Percentiles rank a stretch among this genome's conserved stretches.
Evolutionary conservation across 2,329 filamentous ascomycete species (phyloP).

Genomic region (Aphanocladium album): DNA sequence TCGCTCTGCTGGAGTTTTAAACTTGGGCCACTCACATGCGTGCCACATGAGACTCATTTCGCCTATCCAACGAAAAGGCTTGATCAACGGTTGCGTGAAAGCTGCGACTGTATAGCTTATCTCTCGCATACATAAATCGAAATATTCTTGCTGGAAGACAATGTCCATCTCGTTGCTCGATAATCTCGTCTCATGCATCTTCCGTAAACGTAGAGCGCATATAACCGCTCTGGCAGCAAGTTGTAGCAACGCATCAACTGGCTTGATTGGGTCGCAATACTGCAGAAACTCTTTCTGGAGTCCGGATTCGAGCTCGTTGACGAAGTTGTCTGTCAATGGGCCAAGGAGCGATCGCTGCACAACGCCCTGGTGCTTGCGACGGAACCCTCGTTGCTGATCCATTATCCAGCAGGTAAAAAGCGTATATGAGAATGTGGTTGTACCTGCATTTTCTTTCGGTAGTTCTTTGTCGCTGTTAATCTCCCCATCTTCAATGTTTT

Average conservation of each 20-base stretch:
- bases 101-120: background rate
- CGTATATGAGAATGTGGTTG: background rate
- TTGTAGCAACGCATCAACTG: background rate
- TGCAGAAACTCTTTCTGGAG: background rate
- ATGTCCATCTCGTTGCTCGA: background rate
- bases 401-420: background rate
- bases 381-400: background rate
- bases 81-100: background rate
- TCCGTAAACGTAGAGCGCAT: constrained; percentile 1
- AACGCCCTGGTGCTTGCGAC: background rate
- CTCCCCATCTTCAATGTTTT: background rate
- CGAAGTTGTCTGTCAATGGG: background rate
- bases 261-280: background rate
- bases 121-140: background rate
- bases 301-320: background rate
- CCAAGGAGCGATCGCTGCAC: background rate
- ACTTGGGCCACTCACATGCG: background rate
- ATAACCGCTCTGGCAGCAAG: constrained; percentile 4
- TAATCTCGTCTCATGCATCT: background rate
- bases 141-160: background rate
- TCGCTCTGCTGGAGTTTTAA: too few relatives aligned
- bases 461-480: background rate
- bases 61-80: background rate
- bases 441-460: background rate
- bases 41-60: background rate